Evolutionary conservation across 352 stramenopile species (phyloP).

Genomic region (Phytopythium mirpurense): DNA sequence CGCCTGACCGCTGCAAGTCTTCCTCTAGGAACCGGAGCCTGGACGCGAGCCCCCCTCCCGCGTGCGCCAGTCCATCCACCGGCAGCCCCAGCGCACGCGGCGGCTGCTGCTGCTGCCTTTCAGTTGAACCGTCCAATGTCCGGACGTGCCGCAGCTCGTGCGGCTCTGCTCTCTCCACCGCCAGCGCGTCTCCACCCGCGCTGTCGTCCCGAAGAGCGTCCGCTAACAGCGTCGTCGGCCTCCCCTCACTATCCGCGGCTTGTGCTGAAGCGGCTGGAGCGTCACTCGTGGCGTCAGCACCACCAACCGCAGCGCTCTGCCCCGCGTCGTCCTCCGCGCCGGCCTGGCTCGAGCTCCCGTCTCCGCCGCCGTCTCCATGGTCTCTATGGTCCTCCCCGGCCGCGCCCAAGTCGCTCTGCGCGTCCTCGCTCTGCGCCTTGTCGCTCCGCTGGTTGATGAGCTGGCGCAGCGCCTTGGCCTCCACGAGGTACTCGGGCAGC

Average conservation of each 20-base stretch:
- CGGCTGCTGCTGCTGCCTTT: not conserved
- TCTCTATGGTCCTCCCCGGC: not conserved
- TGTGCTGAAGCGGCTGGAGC: not conserved
- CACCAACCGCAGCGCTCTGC: not conserved
- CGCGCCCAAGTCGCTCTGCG: slow-evolving; percentile 7
- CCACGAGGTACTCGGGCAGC: slow-evolving; percentile 41
- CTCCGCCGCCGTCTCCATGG: not conserved
- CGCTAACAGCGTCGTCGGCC: slow-evolving; percentile 5
- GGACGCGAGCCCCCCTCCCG: slow-evolving; percentile 15
- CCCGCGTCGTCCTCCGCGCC: not conserved
- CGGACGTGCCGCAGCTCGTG: not conserved
- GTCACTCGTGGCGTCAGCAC: not conserved
- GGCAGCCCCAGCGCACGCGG: not conserved
- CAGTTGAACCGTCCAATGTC: no score
- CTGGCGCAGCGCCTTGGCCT: slow-evolving; percentile 44
- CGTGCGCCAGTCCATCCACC: slow-evolving; percentile 8
- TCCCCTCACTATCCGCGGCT: not conserved
- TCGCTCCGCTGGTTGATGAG: slow-evolving; percentile 44
- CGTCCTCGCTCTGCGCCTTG: slow-evolving; percentile 16
- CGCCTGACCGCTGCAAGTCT: slow-evolving; percentile 25
- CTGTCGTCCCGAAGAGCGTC: not conserved
- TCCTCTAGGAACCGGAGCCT: slow-evolving; percentile 41
- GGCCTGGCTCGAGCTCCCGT: not conserved
- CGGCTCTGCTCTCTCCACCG: not conserved
- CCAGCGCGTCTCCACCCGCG: not conserved